Conservation (phyloP, 306 rosid genomes). For the Sophora flavescens region DNA sequence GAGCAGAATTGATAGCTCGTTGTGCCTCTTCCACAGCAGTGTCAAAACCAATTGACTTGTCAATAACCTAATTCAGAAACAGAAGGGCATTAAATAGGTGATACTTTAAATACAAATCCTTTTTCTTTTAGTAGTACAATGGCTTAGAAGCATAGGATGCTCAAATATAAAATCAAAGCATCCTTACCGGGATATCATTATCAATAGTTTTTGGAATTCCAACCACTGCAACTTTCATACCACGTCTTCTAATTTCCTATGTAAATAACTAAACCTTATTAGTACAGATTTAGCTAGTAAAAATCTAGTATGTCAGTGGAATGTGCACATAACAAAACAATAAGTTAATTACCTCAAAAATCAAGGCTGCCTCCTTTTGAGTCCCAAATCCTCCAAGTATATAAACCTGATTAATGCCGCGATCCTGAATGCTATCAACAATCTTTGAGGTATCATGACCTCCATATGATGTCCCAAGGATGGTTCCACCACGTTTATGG, state of each 20-base stretch:
- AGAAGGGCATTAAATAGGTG: conserved; percentile 25
- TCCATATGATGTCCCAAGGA: conserved; percentile 89
- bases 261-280: conserved; percentile 7
- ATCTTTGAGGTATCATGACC: conserved; percentile 92
- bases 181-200: conserved; percentile 85
- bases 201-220: conserved; percentile 99
- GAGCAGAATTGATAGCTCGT: conserved; percentile 63
- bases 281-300: neutral
- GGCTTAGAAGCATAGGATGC: neutral
- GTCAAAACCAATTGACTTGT: conserved; percentile 85
- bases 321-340: neutral
- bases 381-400: conserved; percentile 97
- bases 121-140: neutral
- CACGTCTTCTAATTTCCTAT: conserved; percentile 88
- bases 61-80: conserved; percentile 66
- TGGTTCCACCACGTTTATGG: conserved; percentile 96
- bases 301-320: neutral
- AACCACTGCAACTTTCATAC: conserved; percentile 80
- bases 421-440: conserved; percentile 89
- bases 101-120: neutral
- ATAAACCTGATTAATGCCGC: conserved; percentile 94
- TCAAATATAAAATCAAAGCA: conserved; percentile 15
- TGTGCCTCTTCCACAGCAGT: conserved; percentile 71
- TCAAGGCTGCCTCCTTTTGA: conserved; percentile 83
- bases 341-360: conserved; percentile 71